A percentile compares a stretch with the other conserved stretches of the same genome.
These are phyloP conservation scores for Venturia oleaginea DNA, from an alignment of 2,329 filamentous ascomycete genomes.

Conservation along the genomic window DNA sequence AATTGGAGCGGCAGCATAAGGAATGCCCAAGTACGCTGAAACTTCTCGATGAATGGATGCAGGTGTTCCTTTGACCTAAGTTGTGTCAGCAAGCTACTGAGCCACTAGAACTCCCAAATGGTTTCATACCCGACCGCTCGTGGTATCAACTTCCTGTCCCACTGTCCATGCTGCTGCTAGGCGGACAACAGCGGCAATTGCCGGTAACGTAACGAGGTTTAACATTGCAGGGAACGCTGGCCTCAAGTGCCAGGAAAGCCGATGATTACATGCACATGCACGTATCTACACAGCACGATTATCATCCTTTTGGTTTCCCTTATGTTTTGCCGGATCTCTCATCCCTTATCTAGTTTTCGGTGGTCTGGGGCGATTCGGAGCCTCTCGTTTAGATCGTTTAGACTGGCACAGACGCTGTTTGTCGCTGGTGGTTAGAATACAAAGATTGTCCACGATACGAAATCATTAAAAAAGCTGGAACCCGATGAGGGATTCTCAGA, in stretches of 20 bases:
- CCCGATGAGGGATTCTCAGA: not conserved
- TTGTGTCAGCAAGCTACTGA: not conserved
- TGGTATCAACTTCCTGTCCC: slow-evolving; percentile 8
- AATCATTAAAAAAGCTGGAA: too few relatives aligned
- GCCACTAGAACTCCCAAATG: too few relatives aligned
- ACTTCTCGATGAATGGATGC: slow-evolving; percentile 4
- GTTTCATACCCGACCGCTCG: slow-evolving; percentile 6
- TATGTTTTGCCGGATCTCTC: too few relatives aligned
- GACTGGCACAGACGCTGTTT: too few relatives aligned
- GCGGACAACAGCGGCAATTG: not conserved
- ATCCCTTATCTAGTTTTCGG: too few relatives aligned
- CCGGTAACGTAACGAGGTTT: not conserved
- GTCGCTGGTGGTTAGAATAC: too few relatives aligned
- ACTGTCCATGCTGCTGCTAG: slow-evolving; percentile 4
- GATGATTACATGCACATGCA: too few relatives aligned
- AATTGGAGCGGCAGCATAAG: slow-evolving; percentile 9
- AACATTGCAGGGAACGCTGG: not conserved
- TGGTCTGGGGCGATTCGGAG: too few relatives aligned
- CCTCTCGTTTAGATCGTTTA: too few relatives aligned
- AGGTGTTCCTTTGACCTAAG: slow-evolving; percentile 7
- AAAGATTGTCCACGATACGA: too few relatives aligned
- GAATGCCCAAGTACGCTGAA: slow-evolving; percentile 13
- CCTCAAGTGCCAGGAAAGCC: not conserved
- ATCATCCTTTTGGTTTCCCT: too few relatives aligned
- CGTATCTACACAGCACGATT: too few relatives aligned